Evolutionary conservation across 139 green algal genomes (phyloP).

Genomic region (Dunaliella sp.): DNA sequence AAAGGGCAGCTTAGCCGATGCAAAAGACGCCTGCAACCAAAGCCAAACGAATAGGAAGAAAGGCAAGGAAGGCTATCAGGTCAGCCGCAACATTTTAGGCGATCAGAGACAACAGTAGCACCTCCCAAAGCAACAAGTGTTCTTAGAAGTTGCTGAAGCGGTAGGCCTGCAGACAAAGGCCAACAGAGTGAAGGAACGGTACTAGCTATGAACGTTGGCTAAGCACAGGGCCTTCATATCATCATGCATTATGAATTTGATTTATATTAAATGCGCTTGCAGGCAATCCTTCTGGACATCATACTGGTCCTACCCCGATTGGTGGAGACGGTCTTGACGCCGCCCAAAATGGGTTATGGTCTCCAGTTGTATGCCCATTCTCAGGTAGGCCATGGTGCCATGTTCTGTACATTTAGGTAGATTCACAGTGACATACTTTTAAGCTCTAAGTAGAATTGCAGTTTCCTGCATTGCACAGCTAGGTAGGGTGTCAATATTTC

Average conservation of each 20-base stretch:
- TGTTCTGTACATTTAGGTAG: no score
- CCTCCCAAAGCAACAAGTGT: background rate
- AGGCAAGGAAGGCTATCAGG: no score
- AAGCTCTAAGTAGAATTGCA: no score
- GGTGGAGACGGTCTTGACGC: conserved; percentile 42
- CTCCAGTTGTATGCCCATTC: conserved; percentile 48
- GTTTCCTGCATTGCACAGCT: no score
- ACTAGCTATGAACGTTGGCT: background rate
- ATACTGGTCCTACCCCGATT: conserved; percentile 54
- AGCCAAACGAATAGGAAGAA: no score
- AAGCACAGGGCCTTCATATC: background rate
- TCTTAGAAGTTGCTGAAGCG: background rate
- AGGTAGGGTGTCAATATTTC: no score
- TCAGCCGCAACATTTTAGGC: background rate
- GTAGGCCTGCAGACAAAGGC: background rate
- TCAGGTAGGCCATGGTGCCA: no score
- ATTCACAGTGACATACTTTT: no score
- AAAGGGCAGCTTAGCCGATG: no score
- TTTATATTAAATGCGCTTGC: background rate
- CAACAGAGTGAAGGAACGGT: background rate
- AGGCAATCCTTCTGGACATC: conserved; percentile 62
- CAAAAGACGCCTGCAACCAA: no score
- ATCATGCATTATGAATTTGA: background rate
- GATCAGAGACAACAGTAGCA: background rate
- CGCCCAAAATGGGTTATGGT: conserved; percentile 38